Conservation (phyloP, 768 basidiomycete genomes). For the Lactarius akahatsu region DNA sequence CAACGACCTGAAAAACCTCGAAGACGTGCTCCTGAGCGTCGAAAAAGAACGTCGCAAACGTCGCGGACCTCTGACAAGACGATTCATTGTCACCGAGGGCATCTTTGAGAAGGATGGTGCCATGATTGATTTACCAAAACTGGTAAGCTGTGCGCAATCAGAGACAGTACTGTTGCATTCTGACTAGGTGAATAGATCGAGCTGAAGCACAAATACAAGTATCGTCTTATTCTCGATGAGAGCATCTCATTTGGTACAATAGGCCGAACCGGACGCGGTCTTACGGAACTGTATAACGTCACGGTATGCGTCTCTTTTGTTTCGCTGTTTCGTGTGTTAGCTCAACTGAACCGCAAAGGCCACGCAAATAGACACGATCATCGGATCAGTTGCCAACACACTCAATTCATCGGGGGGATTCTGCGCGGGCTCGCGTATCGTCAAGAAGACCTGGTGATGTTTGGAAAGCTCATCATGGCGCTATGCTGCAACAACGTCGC, state of each 20-base stretch:
- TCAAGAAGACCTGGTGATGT: too few relatives aligned
- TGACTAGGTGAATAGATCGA: constrained; percentile 60
- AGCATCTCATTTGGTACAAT: constrained; percentile 90
- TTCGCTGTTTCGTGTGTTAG: too few relatives aligned
- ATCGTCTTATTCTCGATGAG: constrained; percentile 92
- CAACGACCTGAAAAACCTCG: constrained; percentile 88
- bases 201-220: constrained; percentile 94
- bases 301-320: constrained; percentile 53
- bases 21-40: constrained; percentile 80
- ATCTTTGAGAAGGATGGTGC: constrained; percentile 94
- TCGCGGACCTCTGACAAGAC: constrained; percentile 84
- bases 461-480: too few relatives aligned
- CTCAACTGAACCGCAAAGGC: constrained; percentile 6
- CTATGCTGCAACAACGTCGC: too few relatives aligned
- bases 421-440: constrained; percentile 82
- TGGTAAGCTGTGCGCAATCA: constrained; percentile 54
- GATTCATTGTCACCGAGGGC: constrained; percentile 96
- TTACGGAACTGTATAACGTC: constrained; percentile 93
- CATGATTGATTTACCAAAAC: constrained; percentile 88
- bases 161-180: not conserved
- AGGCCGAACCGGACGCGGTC: constrained; percentile 89
- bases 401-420: constrained; percentile 88
- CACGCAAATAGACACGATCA: constrained; percentile 84
- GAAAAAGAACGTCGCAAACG: constrained; percentile 90
- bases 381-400: constrained; percentile 85